A percentile compares a stretch with the other conserved stretches of the same genome.
Conservation (phyloP, 1,284 basidiomycete genomes). For the Melanopsichium pennsylvanicum region DNA sequence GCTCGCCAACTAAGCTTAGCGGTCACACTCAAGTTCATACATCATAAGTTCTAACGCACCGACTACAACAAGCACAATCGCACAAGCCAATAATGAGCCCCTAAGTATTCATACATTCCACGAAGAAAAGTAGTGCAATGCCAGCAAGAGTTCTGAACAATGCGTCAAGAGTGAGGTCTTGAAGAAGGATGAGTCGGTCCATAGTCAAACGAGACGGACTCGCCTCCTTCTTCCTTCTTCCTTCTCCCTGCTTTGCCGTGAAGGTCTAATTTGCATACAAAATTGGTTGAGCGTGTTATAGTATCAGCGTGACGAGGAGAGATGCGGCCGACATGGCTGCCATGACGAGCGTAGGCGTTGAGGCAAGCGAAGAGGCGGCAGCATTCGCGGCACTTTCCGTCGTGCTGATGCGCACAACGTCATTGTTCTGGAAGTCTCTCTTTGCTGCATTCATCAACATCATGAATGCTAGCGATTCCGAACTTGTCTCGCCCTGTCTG, state of each 20-base stretch:
- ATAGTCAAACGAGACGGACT: slow-evolving; percentile 25
- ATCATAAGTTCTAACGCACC: too few relatives aligned
- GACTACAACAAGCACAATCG: slow-evolving; percentile 2
- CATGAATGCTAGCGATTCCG: slow-evolving; percentile 57
- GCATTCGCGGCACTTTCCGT: slow-evolving; percentile 14
- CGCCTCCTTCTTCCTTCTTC: not conserved
- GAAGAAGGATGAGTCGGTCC: slow-evolving; percentile 12
- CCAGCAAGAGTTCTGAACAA: too few relatives aligned
- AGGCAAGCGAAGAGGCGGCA: not conserved
- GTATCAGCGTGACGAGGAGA: not conserved
- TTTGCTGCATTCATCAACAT: slow-evolving; percentile 57
- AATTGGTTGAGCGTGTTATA: not conserved
- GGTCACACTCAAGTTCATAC: too few relatives aligned
- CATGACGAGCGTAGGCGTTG: not conserved
- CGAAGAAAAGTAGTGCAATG: too few relatives aligned
- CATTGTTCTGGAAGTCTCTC: slow-evolving; percentile 49
- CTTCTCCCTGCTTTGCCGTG: not conserved
- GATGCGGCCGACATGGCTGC: not conserved
- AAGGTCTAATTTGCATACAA: slow-evolving; percentile 1
- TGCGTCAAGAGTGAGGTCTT: not conserved
- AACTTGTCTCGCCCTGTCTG: slow-evolving; percentile 42
- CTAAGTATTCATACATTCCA: too few relatives aligned
- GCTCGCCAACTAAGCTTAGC: too few relatives aligned
- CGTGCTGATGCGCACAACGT: slow-evolving; percentile 29
- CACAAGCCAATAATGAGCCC: too few relatives aligned